A percentile compares a stretch with the other conserved stretches of the same genome.
phyloP scores from a whole-genome alignment of 2,329 filamentous ascomycete genomes.

The Chaetomiaceae sp. region DNA sequence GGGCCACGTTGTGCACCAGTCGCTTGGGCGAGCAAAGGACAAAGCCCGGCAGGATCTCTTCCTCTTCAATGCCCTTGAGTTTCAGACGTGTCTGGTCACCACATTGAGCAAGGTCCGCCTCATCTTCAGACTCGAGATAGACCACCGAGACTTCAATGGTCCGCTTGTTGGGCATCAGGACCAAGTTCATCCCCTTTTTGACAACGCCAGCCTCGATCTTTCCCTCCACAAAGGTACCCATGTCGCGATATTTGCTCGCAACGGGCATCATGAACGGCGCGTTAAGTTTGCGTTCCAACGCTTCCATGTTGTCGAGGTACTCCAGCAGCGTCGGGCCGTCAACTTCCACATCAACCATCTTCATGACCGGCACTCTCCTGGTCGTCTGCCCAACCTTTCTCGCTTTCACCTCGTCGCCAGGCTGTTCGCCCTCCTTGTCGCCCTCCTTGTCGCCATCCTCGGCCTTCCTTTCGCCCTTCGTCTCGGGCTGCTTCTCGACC shows the following conservation, averaged over 20 bases:
- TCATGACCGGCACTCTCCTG: no score
- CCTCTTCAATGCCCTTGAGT: slow-evolving; percentile 91
- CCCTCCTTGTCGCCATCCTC: no score
- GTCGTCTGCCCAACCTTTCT: no score
- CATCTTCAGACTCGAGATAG: slow-evolving; percentile 95
- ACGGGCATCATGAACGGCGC: slow-evolving; percentile 99
- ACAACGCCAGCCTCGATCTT: slow-evolving; percentile 81
- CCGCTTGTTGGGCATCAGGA: slow-evolving; percentile 95
- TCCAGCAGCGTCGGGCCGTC: slow-evolving; percentile 86
- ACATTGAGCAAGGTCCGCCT: slow-evolving; percentile 72
- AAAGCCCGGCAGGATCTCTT: slow-evolving; percentile 92
- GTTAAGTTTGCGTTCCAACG: slow-evolving; percentile 90
- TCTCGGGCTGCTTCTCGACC: no score
- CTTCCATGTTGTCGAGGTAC: slow-evolving; percentile 88
- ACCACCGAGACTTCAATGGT: slow-evolving; percentile 74
- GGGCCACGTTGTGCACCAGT: slow-evolving; percentile 79
- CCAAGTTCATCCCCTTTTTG: slow-evolving; percentile 77
- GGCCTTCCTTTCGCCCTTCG: no score
- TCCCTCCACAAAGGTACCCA: slow-evolving; percentile 96
- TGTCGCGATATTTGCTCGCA: slow-evolving; percentile 90
- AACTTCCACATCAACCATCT: no score
- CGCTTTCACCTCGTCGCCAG: no score
- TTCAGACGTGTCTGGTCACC: slow-evolving; percentile 93
- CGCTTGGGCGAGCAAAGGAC: slow-evolving; percentile 94
- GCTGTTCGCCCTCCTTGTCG: no score